Evolutionary conservation across 2,329 filamentous ascomycete genomes (phyloP).

Genomic region (Diaporthe longicolla): DNA sequence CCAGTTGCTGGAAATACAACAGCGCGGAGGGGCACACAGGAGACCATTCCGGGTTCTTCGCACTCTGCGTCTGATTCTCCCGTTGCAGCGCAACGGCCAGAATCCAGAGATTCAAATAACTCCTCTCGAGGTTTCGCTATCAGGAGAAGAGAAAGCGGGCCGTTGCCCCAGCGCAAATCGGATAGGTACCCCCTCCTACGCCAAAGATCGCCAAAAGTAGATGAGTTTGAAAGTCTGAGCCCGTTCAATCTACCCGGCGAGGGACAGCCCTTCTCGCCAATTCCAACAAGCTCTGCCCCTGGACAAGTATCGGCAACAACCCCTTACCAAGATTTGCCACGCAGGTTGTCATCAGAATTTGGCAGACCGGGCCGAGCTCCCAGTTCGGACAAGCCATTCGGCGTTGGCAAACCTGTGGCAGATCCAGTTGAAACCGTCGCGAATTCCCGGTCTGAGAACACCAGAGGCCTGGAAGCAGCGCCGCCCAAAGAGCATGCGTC

Average conservation of each 20-base stretch:
- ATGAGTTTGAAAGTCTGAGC: conserved; percentile 40
- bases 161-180: conserved; percentile 1
- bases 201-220: conserved; percentile 18
- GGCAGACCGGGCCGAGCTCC: background rate
- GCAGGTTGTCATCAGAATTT: background rate
- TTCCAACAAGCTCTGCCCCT: background rate
- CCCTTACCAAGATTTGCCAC: background rate
- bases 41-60: background rate
- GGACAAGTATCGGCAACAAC: background rate
- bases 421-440: background rate
- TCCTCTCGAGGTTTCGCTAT: background rate
- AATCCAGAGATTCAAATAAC: background rate
- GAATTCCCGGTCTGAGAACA: too few species aligned
- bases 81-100: background rate
- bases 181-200: conserved; percentile 35
- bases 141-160: background rate
- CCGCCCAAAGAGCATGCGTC: background rate
- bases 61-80: background rate
- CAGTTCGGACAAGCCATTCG: conserved; percentile 4
- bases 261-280: background rate
- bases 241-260: conserved; percentile 39
- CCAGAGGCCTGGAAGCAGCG: background rate
- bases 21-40: background rate
- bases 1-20: background rate
- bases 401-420: background rate